Conservation (phyloP, 108 stramenopile genomes). For the Schizochytrium sp. region DNA sequence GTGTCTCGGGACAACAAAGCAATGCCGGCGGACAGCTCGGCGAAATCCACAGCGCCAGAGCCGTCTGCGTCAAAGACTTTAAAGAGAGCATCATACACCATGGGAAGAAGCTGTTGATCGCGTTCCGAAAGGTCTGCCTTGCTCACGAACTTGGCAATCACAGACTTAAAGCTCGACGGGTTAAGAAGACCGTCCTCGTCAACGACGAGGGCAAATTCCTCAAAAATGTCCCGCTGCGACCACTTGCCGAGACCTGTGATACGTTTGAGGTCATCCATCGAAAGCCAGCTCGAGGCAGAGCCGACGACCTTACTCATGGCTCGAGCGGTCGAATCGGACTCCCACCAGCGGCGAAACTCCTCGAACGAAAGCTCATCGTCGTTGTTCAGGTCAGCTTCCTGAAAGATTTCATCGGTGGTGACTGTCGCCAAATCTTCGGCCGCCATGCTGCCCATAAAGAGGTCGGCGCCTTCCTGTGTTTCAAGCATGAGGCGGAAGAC, state of each 20-base stretch:
- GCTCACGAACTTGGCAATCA: neutral
- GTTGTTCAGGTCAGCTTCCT: constrained; percentile 2
- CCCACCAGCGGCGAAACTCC: constrained; percentile 21
- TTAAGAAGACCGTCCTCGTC: neutral
- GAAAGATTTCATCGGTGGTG: constrained; percentile 10
- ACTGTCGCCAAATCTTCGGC: neutral
- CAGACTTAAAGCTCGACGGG: neutral
- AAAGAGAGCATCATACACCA: neutral
- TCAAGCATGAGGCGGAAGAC: constrained; percentile 22
- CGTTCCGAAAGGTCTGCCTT: neutral
- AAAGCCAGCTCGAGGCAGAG: neutral
- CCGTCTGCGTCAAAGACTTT: neutral
- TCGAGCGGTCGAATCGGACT: neutral
- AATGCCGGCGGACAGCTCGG: constrained; percentile 15
- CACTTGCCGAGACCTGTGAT: neutral
- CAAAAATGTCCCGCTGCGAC: neutral
- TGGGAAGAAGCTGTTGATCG: neutral
- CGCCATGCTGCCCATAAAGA: neutral
- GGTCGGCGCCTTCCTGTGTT: neutral
- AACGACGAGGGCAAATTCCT: neutral
- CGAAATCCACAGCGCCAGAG: neutral
- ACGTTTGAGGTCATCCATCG: neutral
- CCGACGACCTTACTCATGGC: neutral
- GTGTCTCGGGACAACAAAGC: neutral
- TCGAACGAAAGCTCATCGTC: neutral